Percentiles rank a stretch among this genome's conserved stretches.
Evolutionary conservation across 257 asterid genomes (phyloP).

Genomic region (Fraxinus excelsior): DNA sequence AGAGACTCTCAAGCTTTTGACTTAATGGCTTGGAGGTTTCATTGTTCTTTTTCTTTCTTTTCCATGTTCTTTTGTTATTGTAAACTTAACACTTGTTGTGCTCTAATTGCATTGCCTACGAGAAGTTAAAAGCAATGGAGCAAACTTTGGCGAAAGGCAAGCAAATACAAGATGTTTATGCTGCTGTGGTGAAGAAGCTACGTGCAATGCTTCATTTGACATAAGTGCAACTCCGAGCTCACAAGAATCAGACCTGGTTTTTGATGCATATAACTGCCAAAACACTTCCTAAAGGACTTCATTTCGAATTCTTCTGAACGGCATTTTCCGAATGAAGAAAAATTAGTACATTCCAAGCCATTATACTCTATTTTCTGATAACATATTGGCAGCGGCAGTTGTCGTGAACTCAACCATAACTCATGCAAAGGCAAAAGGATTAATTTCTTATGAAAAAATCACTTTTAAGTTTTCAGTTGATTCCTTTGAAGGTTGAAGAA

Average conservation of each 20-base stretch:
- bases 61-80: neutral
- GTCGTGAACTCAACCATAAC: constrained; percentile 61
- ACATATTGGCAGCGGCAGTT: constrained; percentile 56
- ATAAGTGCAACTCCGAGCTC: constrained; percentile 70
- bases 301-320: constrained; percentile 39
- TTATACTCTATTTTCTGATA: no score
- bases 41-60: no score
- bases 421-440: constrained; percentile 42
- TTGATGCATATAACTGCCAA: constrained; percentile 53
- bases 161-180: constrained; percentile 56
- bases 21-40: neutral
- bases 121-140: constrained; percentile 57
- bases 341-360: constrained; percentile 46
- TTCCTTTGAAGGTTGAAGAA: neutral
- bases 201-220: constrained; percentile 67
- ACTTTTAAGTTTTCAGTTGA: neutral
- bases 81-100: neutral
- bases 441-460: neutral
- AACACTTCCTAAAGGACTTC: constrained; percentile 70
- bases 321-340: constrained; percentile 38
- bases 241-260: constrained; percentile 58
- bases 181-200: constrained; percentile 55
- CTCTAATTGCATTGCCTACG: constrained; percentile 39
- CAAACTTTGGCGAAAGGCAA: constrained; percentile 54
- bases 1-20: neutral